phyloP scores from a whole-genome alignment of 352 stramenopile species.

The Thraustochytrium sp. region DNA sequence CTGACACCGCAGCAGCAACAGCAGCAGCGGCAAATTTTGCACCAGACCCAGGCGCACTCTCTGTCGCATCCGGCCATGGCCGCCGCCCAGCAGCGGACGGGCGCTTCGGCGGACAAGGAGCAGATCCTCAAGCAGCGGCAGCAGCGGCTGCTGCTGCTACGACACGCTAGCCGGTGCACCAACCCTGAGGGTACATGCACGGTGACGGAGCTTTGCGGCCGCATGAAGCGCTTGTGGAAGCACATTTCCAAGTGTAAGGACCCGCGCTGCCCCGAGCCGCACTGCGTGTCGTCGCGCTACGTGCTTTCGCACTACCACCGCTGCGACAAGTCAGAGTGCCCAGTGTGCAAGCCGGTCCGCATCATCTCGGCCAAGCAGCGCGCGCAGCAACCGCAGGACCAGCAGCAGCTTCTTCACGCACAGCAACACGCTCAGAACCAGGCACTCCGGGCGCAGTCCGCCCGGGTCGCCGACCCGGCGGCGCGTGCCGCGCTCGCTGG shows the following conservation, averaged over 20 bases:
- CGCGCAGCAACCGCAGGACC: not conserved
- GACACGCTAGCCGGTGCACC: constrained; percentile 96
- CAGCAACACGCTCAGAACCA: not conserved
- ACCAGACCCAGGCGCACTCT: not conserved
- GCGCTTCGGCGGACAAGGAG: constrained; percentile 60
- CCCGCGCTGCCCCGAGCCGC: constrained; percentile 80
- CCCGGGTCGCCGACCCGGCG: not conserved
- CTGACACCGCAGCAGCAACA: not conserved
- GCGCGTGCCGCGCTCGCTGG: no score
- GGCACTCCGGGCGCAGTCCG: no score
- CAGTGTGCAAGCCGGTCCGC: constrained; percentile 72
- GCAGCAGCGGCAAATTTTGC: not conserved
- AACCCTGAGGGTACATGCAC: constrained; percentile 72
- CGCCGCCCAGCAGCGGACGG: constrained; percentile 46
- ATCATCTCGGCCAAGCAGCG: constrained; percentile 49
- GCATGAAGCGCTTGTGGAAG: constrained; percentile 80
- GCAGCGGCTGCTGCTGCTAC: constrained; percentile 89
- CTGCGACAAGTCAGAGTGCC: constrained; percentile 85
- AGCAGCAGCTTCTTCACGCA: not conserved
- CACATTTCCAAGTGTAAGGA: constrained; percentile 81
- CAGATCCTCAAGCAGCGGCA: constrained; percentile 95
- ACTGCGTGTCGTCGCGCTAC: constrained; percentile 96
- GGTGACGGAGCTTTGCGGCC: constrained; percentile 66
- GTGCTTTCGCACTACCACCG: constrained; percentile 98
- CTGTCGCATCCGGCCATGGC: no score